Percentiles rank a stretch among this genome's conserved stretches.
These are phyloP conservation scores for Russula griseocarnosa DNA, from an alignment of 768 basidiomycete genomes.

Conservation along the genomic window DNA sequence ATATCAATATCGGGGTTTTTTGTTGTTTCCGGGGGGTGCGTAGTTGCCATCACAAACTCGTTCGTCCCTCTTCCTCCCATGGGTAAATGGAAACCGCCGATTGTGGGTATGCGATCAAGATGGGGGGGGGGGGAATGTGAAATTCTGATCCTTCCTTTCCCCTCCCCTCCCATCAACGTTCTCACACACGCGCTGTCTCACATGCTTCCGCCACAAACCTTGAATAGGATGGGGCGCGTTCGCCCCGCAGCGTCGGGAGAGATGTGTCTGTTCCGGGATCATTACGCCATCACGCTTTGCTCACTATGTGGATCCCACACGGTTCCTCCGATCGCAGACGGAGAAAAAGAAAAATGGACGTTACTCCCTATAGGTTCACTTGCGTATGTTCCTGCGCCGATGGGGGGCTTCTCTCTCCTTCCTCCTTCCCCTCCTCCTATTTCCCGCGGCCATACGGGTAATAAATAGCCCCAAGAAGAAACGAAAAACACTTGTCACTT, in stretches of 20 bases:
- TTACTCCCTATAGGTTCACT: not conserved
- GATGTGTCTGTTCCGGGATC: conserved; percentile 19
- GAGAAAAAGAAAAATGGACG: not conserved
- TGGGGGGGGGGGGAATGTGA: not conserved
- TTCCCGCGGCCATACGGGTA: not conserved
- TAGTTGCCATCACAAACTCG: conserved; percentile 12
- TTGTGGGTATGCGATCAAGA: not conserved
- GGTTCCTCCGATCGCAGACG: conserved; percentile 7
- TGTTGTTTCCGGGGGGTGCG: not conserved
- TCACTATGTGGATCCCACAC: not conserved
- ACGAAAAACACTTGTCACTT: not conserved
- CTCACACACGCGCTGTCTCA: not conserved
- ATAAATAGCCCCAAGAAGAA: not conserved
- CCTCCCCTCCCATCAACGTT: not conserved
- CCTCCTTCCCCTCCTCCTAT: no score
- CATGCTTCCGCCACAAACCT: conserved; percentile 1
- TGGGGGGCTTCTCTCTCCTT: not conserved
- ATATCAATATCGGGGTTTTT: not conserved
- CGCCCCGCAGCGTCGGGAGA: conserved; percentile 13
- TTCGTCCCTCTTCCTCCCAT: not conserved
- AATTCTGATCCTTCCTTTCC: not conserved
- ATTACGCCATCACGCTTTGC: not conserved
- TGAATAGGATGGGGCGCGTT: not conserved
- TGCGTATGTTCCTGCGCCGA: not conserved
- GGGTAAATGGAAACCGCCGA: conserved; percentile 6